Evolutionary conservation across 345 rosid genomes (phyloP).

Genomic region (Populus simonii): DNA sequence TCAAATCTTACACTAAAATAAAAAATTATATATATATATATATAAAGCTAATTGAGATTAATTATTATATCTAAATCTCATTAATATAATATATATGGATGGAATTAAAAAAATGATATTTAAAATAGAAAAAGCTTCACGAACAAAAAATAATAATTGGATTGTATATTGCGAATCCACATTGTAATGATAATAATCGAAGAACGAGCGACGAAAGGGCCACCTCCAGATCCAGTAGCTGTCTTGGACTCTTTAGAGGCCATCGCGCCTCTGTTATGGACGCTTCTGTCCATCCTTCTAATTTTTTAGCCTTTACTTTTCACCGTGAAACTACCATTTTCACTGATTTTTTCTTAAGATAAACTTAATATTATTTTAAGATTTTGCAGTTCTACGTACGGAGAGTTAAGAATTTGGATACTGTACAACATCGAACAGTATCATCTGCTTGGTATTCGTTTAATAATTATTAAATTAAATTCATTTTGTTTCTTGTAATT

Average conservation of each 20-base stretch:
- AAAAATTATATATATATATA: too few relatives aligned
- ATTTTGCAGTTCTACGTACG: slow-evolving; percentile 63
- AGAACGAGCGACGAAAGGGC: slow-evolving; percentile 51
- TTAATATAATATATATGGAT: too few relatives aligned
- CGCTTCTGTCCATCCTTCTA: slow-evolving; percentile 67
- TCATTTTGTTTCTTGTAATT: background rate
- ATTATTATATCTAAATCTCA: too few relatives aligned
- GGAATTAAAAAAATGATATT: too few relatives aligned
- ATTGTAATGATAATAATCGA: too few relatives aligned
- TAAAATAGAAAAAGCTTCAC: too few relatives aligned
- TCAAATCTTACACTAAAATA: too few relatives aligned
- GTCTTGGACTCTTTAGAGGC: slow-evolving; percentile 60
- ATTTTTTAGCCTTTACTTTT: slow-evolving; percentile 41
- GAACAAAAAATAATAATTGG: too few relatives aligned
- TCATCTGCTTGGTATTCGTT: slow-evolving; percentile 62
- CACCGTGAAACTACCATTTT: slow-evolving; percentile 45
- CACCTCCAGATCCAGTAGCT: slow-evolving; percentile 84
- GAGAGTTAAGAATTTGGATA: slow-evolving; percentile 88
- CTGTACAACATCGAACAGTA: slow-evolving; percentile 58
- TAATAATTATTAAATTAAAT: background rate
- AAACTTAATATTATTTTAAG: background rate
- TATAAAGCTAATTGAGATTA: too few relatives aligned
- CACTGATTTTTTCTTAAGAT: background rate
- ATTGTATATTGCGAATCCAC: too few relatives aligned
- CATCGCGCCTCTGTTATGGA: slow-evolving; percentile 87